Base-by-base conservation (phyloP, 2,329 filamentous ascomycete genomes). In the Trichoderma sp. region DNA sequence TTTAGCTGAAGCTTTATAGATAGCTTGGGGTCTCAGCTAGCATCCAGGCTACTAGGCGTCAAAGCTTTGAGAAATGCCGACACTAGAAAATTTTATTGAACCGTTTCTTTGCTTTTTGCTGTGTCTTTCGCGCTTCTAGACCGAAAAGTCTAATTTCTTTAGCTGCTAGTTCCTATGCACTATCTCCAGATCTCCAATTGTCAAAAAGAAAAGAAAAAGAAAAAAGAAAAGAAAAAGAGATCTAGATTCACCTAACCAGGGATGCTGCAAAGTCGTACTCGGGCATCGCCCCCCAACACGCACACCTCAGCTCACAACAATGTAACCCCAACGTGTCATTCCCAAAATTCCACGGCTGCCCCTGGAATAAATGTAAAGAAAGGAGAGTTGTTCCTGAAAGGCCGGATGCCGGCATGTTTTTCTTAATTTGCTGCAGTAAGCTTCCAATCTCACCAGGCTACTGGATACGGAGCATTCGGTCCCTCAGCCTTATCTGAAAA, bases 61-160 rank as follows among this genome's bases (percentile, higher is more conserved):
- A 58, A 43, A 43, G 49, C 24, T 40, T 37, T 35, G 13, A 21
- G 19, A 35, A 35, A 57, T 65, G 37, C n/a, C 53, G 53, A 27
- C 53, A 33, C 52, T 66, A 55, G 53, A 58, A 66, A 66, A 66
- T 66, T 57, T 66, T 66, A 40, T 47, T 37, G 11, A 10, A n/a
- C 47, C 52, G 33, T 49, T 24, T 52, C 7, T 27, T 56, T 56
- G 8, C 31, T 56, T 49, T 49, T n/a, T 19, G 8, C 27, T 40
- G 24, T 6, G 4, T 37, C 27, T 64, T 55, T 55, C 14, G 4
- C n/a, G 33, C 24, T 6, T 24, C 13, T 21, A 19, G 4, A 16
- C 24, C 16, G 31, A 33, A 24, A 27, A 29, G n/a, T 24, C 61
- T 55, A 55, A 64, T 53, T 64, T 14, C 13, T 31, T 1, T 8